Percentiles rank a stretch among this genome's conserved stretches.
Evolutionary conservation across 2,329 filamentous ascomycete genomes (phyloP).

Genomic region (Byssochlamys sp.): DNA sequence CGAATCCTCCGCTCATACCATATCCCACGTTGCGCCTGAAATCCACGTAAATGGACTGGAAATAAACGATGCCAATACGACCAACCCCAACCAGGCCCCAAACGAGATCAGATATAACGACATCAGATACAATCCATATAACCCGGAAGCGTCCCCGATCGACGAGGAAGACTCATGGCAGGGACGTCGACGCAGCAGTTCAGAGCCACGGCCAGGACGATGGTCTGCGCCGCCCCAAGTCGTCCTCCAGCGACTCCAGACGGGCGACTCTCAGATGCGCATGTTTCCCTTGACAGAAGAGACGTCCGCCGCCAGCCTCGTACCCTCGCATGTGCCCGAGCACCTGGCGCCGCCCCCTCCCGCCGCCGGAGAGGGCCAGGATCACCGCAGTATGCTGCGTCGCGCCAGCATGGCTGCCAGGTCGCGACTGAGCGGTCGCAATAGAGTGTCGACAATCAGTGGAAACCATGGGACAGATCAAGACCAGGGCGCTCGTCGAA

Average conservation of each 20-base stretch:
- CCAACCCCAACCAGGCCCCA: not conserved
- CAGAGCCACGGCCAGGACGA: conserved; percentile 29
- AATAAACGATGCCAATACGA: conserved; percentile 2
- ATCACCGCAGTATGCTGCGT: conserved; percentile 17
- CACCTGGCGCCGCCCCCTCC: conserved; percentile 9
- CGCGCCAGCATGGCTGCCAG: conserved; percentile 24
- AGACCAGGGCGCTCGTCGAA: conserved; percentile 2
- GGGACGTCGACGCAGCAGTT: conserved; percentile 31
- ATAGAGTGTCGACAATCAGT: conserved; percentile 23
- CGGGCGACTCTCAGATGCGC: conserved; percentile 8
- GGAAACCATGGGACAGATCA: conserved; percentile 11
- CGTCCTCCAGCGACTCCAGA: conserved; percentile 12
- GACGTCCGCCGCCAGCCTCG: conserved; percentile 13
- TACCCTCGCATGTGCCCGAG: conserved; percentile 5
- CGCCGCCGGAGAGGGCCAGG: conserved; percentile 9
- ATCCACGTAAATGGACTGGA: conserved; percentile 3
- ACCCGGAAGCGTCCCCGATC: conserved; percentile 4
- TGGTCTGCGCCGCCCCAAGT: conserved; percentile 20
- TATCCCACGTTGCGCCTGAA: not conserved
- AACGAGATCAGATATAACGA: not conserved
- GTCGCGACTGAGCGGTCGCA: conserved; percentile 20
- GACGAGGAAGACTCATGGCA: conserved; percentile 19
- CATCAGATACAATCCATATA: not conserved
- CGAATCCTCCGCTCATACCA: conserved; percentile 1
- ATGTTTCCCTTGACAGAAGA: conserved; percentile 30